Conservation (phyloP, 176 grass and related monocot species). For the Triticum monococcum region DNA sequence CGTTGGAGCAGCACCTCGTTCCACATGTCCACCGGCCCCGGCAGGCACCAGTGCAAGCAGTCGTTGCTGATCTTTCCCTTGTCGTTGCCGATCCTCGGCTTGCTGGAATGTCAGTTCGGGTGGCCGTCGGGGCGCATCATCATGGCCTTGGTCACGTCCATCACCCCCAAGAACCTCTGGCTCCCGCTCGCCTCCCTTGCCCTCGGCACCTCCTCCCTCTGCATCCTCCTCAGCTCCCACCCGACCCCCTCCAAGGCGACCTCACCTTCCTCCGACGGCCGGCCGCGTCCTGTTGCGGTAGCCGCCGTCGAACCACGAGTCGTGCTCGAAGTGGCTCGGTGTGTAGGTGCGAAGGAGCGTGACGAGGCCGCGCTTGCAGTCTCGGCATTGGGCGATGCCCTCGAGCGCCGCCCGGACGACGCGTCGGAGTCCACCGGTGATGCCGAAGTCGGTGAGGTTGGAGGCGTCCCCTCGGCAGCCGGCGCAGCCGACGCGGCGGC, state of each 20-base stretch:
- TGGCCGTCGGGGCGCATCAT: constrained; percentile 85
- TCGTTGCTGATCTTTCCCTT: constrained; percentile 17
- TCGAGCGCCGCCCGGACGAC: constrained; percentile 34
- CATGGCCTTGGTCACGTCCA: constrained; percentile 87
- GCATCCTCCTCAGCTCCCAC: constrained; percentile 49
- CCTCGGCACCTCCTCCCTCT: constrained; percentile 52
- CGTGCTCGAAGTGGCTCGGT: constrained; percentile 61
- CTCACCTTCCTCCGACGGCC: constrained; percentile 39
- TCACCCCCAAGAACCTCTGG: constrained; percentile 33
- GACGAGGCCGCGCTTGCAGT: constrained; percentile 28
- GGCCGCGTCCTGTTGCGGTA: constrained; percentile 55
- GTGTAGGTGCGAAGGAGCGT: constrained; percentile 53
- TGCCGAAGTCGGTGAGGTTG: constrained; percentile 16
- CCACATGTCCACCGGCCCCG: constrained; percentile 74
- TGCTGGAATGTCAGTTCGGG: constrained; percentile 50
- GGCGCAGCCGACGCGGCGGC: constrained; percentile 41
- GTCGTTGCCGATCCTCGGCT: constrained; percentile 34
- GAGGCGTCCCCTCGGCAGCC: constrained; percentile 4
- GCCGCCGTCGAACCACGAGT: constrained; percentile 57
- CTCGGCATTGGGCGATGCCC: constrained; percentile 26
- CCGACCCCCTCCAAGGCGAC: background rate
- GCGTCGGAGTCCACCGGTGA: constrained; percentile 30
- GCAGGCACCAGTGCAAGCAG: constrained; percentile 84
- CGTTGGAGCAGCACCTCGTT: constrained; percentile 44
- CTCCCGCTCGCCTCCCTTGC: constrained; percentile 6